Conservation (phyloP, 345 rosid species). For the Salix koriyanagi region DNA sequence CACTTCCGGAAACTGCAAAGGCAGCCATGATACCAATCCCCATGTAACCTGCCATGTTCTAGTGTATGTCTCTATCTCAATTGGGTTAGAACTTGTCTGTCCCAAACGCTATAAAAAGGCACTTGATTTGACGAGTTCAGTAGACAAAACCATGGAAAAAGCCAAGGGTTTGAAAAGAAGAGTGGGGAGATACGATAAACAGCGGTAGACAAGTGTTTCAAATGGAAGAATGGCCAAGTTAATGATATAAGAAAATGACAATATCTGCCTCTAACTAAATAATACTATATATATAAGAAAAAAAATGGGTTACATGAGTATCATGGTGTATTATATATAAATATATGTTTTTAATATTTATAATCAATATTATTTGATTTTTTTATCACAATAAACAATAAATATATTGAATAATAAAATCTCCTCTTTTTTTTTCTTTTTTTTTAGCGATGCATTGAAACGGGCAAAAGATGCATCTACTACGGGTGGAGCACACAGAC, state of each 20-base stretch:
- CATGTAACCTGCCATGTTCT: slow-evolving; percentile 36
- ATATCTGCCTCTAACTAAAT: not conserved
- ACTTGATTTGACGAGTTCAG: not conserved
- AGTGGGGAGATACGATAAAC: not conserved
- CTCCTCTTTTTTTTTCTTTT: too few relatives aligned
- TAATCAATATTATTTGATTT: too few relatives aligned
- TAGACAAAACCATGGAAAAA: not conserved
- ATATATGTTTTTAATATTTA: too few relatives aligned
- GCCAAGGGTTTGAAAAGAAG: not conserved
- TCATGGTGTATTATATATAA: too few relatives aligned
- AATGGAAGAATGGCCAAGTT: not conserved
- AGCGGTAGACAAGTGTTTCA: not conserved
- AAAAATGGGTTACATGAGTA: too few relatives aligned
- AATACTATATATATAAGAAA: not conserved
- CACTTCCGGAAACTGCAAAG: slow-evolving; percentile 73
- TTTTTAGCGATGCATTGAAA: too few relatives aligned
- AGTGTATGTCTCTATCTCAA: not conserved
- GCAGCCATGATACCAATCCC: slow-evolving; percentile 63
- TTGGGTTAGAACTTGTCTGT: not conserved
- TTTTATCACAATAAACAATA: too few relatives aligned
- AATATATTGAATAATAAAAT: too few relatives aligned
- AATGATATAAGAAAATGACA: not conserved
- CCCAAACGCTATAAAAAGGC: not conserved
- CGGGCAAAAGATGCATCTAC: too few relatives aligned
- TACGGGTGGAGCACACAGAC: too few relatives aligned